phyloP scores from a whole-genome alignment of 495 filamentous ascomycete genomes.

The Aspergillus egyptiacus region DNA sequence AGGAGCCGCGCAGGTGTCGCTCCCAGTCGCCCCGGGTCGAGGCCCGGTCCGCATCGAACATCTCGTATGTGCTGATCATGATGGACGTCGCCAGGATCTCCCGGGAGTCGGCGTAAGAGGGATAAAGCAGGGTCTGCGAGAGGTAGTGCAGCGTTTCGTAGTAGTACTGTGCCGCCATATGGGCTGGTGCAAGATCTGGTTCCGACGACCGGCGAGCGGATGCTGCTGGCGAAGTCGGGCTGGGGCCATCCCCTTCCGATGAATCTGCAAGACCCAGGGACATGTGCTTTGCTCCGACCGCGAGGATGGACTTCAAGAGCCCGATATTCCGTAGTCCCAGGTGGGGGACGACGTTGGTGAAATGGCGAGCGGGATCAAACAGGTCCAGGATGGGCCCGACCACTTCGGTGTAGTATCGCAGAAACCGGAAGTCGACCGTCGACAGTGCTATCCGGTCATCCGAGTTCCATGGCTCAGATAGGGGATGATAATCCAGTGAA shows the following conservation, averaged over 20 bases:
- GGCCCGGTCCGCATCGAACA: slow-evolving; percentile 7
- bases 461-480: slow-evolving; percentile 3
- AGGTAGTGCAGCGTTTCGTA: slow-evolving; percentile 20
- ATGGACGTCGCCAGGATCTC: slow-evolving; percentile 11
- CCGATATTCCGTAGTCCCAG: slow-evolving; percentile 17
- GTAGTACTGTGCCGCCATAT: slow-evolving; percentile 18
- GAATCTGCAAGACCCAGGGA: slow-evolving; percentile 10
- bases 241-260: background rate
- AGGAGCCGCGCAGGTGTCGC: slow-evolving; percentile 10
- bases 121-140: slow-evolving; percentile 20
- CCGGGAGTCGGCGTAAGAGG: slow-evolving; percentile 3
- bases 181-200: background rate
- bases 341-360: slow-evolving; percentile 16
- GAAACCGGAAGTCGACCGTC: background rate
- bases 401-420: background rate
- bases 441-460: slow-evolving; percentile 15
- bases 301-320: slow-evolving; percentile 17
- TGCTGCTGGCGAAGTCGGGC: background rate
- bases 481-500: background rate
- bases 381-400: slow-evolving; percentile 8
- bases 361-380: slow-evolving; percentile 17
- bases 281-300: slow-evolving; percentile 14
- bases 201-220: background rate
- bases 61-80: slow-evolving; percentile 14
- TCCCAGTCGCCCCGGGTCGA: slow-evolving; percentile 11